Conservation (phyloP, 192 early-diverging fungal species). For the Coemansia aciculifera region DNA sequence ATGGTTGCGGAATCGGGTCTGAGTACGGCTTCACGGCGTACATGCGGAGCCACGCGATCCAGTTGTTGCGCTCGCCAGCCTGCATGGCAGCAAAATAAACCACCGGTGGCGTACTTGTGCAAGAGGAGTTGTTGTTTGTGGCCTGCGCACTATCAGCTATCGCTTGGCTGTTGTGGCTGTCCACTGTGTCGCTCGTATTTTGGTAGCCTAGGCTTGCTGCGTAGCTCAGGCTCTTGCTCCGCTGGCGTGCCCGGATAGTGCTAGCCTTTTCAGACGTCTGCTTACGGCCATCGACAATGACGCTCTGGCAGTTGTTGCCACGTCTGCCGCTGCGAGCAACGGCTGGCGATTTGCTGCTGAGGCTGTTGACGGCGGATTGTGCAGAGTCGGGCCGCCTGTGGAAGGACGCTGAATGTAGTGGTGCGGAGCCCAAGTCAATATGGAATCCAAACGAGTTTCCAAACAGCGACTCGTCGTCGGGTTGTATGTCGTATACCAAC, state of each 20-base stretch:
- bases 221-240: constrained; percentile 14
- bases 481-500: constrained; percentile 26
- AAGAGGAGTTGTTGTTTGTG: background rate
- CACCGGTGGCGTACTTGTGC: constrained; percentile 14
- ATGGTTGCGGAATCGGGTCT: constrained; percentile 13
- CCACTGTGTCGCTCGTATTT: background rate
- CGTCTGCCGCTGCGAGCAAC: constrained; percentile 10
- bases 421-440: constrained; percentile 6
- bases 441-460: constrained; percentile 40
- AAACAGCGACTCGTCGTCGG: constrained; percentile 48
- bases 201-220: background rate
- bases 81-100: constrained; percentile 35
- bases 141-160: background rate
- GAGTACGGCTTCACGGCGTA: constrained; percentile 19
- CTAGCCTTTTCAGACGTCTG: background rate
- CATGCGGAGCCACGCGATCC: constrained; percentile 35
- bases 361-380: background rate
- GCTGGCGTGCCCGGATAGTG: constrained; percentile 2
- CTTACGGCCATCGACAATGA: background rate
- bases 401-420: background rate
- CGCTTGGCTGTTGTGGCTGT: background rate
- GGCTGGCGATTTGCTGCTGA: background rate
- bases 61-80: constrained; percentile 42
- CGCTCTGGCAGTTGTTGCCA: constrained; percentile 4
- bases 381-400: background rate